Evolutionary conservation across 768 basidiomycete species (phyloP), one percentile per base, ranked within the genome.

Genomic region (Mrakia frigida): DNA sequence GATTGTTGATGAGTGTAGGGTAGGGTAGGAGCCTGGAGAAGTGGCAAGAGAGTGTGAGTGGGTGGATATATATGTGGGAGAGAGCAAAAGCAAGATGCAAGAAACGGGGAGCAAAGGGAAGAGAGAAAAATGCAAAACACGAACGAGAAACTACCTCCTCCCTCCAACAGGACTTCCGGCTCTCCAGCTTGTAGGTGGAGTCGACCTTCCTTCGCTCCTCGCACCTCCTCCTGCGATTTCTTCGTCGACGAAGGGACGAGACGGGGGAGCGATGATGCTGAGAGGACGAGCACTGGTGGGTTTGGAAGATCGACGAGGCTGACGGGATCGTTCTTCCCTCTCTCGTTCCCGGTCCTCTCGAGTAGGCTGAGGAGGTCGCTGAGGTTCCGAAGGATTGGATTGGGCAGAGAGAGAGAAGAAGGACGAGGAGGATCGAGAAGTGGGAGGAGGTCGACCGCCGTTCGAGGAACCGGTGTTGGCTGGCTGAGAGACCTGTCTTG

Each of bases 401-500:
- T 52, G 28, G 35, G 70, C 33, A 1, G 70, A 56, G 53, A 53
- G 31, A 10, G 28, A 11, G 50, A 46, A 50, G 70, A 72, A n/a
- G 5, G 70, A 52, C 53, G 50, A 53, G 35, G 70, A 72, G 2
- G 50, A 56, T 0, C 28, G 70, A 0, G 70, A 72, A 14, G 50
- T 52, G 6, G 70, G 50, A 9, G 70, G 35, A 31, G 70, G 50
- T 21, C 46, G 43, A 28, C 37, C 37, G 46, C 28, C 16, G 25
- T 28, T 41, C 23, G 52, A 33, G n/a, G 50, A 18, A 25, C 16
- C 21, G 7, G 50, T 16, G 28, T 31, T 13, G n/a, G 35, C 31
- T 25, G 50, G 70, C 46, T 70, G 70, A 35, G 65, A 68, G 25
- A 68, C 65, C 37, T 68, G 50, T n/a, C 69, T 50, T n/a, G 16